Conservation (phyloP, 2,329 filamentous ascomycete genomes). For the Fusarium acutatum region DNA sequence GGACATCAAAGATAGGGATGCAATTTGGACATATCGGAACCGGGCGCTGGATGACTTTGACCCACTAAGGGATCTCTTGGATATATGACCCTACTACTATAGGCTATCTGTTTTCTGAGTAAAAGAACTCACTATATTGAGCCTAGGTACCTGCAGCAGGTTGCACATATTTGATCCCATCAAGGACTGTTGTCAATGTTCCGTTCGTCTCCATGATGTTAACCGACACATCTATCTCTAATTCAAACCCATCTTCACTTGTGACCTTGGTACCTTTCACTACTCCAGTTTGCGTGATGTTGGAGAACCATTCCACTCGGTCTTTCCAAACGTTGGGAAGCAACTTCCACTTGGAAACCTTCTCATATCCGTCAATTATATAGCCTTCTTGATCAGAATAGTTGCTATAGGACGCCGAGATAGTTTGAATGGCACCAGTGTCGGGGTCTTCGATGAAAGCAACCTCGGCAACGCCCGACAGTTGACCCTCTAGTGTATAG, state of each 20-base stretch:
- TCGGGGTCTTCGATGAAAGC: background rate
- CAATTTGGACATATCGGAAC: background rate
- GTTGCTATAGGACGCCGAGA: background rate
- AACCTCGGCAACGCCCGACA: background rate
- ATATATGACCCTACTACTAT: background rate
- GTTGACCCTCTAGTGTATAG: background rate
- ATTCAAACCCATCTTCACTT: conserved; percentile 4
- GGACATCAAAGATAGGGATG: background rate
- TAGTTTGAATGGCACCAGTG: background rate
- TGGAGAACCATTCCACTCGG: conserved; percentile 50
- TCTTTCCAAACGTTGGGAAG: conserved; percentile 25
- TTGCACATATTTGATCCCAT: background rate
- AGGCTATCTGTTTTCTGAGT: background rate
- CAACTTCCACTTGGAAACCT: conserved; percentile 14
- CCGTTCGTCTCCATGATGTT: conserved; percentile 7
- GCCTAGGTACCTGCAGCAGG: background rate
- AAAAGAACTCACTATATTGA: background rate
- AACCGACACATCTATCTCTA: conserved; percentile 3
- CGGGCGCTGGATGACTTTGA: background rate
- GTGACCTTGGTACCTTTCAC: conserved; percentile 50
- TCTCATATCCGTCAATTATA: conserved; percentile 2
- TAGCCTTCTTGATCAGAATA: background rate
- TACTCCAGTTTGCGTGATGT: conserved; percentile 47
- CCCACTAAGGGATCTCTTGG: background rate
- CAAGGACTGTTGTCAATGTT: background rate